Evolutionary conservation across 2,329 filamentous ascomycete species (phyloP), one percentile per base, ranked within the genome.

Genomic region (Lasiodiplodia citricola): DNA sequence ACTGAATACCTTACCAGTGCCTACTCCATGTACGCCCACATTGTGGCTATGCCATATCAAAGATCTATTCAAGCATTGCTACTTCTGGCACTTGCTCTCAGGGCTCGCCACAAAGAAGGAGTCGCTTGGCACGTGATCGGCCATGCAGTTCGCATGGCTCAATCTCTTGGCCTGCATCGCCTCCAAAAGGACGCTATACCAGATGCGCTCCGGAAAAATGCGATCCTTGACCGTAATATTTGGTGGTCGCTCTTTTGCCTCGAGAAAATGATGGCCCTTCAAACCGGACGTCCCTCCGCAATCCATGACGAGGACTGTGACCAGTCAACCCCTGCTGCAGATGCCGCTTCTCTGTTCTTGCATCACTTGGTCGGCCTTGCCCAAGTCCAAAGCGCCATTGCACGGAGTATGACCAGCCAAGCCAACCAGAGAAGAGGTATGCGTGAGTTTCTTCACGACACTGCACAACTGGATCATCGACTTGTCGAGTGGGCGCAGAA

Each of bases 91-190:
- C 57, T 69, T n/a, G 68, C 68, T n/a, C 50, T 68, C 14, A 50
- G 65, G 37, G n/a, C 55, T 51, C 68, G 57, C 16, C 66, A 66
- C n/a, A 21, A 51, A 31, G 64, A 69, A 16, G 63, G 55, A 16
- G 54, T 58, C 44, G 63, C 52, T 4, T 52, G 62, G 16, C 68
- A 69, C 55, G 41, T 56, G 50, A 38, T 69, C 14, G 68, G 68
- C 2, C 44, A 50, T 31, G 68, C 63, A 14, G 58, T 69, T 47
- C 63, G 63, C 28, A 69, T 69, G 35, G 38, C 57, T 18, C 68
- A 67, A n/a, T 69, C 68, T 14, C 65, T 69, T 41, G 68, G 63
- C 47, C 44, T 67, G 11, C 68, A 69, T 50, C 52, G 55, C 47
- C 63, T 62, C 47, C 44, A 50, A 37, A 41, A n/a, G 25, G 31